These are phyloP conservation scores for Phytopythium ostracodes DNA, from an alignment of 352 stramenopile genomes.

Conservation along the genomic window DNA sequence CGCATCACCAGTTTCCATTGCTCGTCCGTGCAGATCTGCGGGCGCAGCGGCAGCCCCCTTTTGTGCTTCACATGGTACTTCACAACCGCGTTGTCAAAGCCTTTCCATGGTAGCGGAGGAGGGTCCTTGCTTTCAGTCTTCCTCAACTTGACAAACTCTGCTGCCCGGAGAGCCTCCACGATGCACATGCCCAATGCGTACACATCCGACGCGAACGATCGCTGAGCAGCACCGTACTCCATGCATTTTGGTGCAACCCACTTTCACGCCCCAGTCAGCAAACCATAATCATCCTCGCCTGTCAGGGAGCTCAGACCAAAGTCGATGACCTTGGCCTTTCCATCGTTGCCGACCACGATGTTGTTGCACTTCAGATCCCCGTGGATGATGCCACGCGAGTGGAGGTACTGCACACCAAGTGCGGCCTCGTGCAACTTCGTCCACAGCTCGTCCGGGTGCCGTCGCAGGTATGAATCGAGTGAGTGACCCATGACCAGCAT, in stretches of 20 bases:
- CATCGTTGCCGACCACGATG: too few species aligned
- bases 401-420: conserved; percentile 50
- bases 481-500: conserved; percentile 5
- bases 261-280: neutral
- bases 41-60: too few species aligned
- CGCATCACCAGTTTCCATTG: neutral
- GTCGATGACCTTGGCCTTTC: conserved; percentile 9
- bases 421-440: conserved; percentile 20
- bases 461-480: conserved; percentile 8
- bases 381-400: conserved; percentile 38
- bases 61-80: too few species aligned
- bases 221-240: neutral
- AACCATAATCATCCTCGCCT: neutral
- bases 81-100: too few species aligned
- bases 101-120: too few species aligned
- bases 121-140: too few species aligned
- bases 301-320: neutral
- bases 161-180: neutral
- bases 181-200: neutral
- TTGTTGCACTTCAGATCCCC: conserved; percentile 36
- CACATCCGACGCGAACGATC: neutral
- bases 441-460: conserved; percentile 9
- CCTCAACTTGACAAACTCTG: too few species aligned
- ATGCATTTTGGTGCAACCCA: neutral
- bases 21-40: neutral